Base-by-base conservation (phyloP, 1,139 yeast species). In the Sugiyamaella sp. region DNA sequence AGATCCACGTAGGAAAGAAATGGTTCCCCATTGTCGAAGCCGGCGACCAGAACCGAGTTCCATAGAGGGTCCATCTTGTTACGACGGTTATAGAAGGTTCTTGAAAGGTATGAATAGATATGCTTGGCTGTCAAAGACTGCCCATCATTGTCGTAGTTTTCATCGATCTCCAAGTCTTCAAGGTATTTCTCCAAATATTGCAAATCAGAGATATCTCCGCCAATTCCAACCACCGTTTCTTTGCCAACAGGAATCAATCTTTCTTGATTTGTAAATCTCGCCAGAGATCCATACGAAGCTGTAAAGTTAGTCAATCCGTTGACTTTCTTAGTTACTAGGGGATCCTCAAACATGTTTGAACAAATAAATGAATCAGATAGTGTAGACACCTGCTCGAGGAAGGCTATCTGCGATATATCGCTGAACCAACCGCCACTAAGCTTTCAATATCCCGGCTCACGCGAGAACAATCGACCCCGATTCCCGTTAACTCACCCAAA, bases 151-250 rank as follows among this genome's bases (percentile, higher is more conserved):
- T 91, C 96, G 70, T 91, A 89, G 53, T 81, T 77, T 65, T 89
- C 91, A 60, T 87, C 65, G 6, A 45, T 60, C 69, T 83, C 91
- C 66, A 95, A 78, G 60, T 89, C 89, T 51, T 89, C 91, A 60
- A 95, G 78, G 50, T 85, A 70, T 58, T 90, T 77, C 66, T 85
- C 83, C 56, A 95, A 74, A 61, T 89, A 84, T 72, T 95, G 99
- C 74, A 91, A 79, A 73, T 95, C 99, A 41, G 96, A 86, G 46
- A 93, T 83, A 71, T 95, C 99, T 49, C 99, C 99, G 49, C 96
- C 86, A 45, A 91, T 77, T 47, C 99, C 99, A 51, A 95, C 97
- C 51, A 90, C 85, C 0, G 97, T 87, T 61, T 86, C 85, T 29
- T 78, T 72, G 6, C 99, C 99, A 27, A 91, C 95, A 57, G 80